phyloP scores from a whole-genome alignment of 2,329 filamentous ascomycete genomes.

The Cladosporium sp. region DNA sequence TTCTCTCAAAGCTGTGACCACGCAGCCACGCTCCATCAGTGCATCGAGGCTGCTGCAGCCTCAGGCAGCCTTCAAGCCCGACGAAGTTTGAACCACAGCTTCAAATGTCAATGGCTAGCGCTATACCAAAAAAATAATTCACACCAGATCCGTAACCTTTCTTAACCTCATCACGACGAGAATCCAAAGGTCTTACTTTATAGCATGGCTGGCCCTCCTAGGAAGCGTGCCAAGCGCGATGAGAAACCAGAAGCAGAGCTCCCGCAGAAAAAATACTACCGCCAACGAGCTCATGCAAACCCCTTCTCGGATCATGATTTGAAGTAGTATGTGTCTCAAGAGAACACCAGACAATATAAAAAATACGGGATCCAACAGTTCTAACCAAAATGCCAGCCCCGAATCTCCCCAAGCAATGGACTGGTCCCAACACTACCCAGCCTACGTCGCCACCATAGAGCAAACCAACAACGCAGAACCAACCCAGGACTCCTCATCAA shows the following conservation, averaged over 20 bases:
- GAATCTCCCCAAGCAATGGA: slow-evolving; percentile 78
- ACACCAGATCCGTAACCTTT: neutral
- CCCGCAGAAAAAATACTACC: slow-evolving; percentile 93
- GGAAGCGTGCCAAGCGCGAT: slow-evolving; percentile 43
- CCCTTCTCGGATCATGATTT: slow-evolving; percentile 93
- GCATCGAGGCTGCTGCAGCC: too few species aligned
- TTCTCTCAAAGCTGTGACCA: too few species aligned
- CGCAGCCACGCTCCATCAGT: too few species aligned
- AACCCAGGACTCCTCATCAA: slow-evolving; percentile 13
- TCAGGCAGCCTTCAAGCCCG: neutral
- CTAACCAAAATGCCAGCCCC: slow-evolving; percentile 53
- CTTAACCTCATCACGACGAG: neutral
- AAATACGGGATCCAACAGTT: neutral
- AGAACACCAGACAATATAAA: neutral
- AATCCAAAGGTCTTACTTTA: too few species aligned
- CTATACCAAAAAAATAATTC: neutral
- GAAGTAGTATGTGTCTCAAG: slow-evolving; percentile 63
- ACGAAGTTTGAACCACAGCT: slow-evolving; percentile 6
- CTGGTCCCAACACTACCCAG: slow-evolving; percentile 80
- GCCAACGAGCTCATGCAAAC: slow-evolving; percentile 94
- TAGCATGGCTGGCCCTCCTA: slow-evolving; percentile 33
- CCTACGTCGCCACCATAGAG: slow-evolving; percentile 45
- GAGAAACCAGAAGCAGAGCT: slow-evolving; percentile 51
- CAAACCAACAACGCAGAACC: slow-evolving; percentile 1
- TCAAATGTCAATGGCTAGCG: neutral